Evolutionary conservation across 176 grass and related monocot species (phyloP), one percentile per base, ranked within the genome.

Genomic region (Bothriochloa decipiens): DNA sequence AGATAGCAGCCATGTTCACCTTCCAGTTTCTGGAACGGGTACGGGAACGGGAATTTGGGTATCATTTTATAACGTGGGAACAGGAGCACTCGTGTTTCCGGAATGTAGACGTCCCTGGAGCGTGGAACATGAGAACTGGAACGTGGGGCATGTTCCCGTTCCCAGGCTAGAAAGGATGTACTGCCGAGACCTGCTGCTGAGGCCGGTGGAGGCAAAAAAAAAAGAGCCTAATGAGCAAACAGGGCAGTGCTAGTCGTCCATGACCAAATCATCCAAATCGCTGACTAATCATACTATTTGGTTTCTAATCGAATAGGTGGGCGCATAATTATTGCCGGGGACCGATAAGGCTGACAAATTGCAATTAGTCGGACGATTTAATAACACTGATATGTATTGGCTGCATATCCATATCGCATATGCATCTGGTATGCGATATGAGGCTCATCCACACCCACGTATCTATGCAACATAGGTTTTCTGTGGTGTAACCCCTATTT

Each of bases 211-310:
- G 35, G 35, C 35, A 4, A 35, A 4, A 4, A 4, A 35, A 4
- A 4, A 4, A 35, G 2, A 4, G 35, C 2, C 3, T 4, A 4
- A 4, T 2, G 35, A 4, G 35, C 2, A 4, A 4, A 4, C 3
- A 35, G 49, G 49, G 2, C 35, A 35, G 35, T 35, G 52, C 6
- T 55, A 20, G 52, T 55, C 18, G 6, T 55, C 52, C 52, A 55
- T 55, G 52, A 17, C 52, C 52, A 55, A 20, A 55, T 55, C 18
- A 2, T 22, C 52, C 2, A 0, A 55, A 17, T 53, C 50, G 16
- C 18, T 53, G 50, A 22, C 17, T 22, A 22, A 57, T 58, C 0
- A 0, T 0, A 55, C 0, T 1, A 10, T 20, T n/a, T 58, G 7
- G 20, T 58, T 58, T 58, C 20, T 58, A 58, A 20, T 58, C 1